phyloP scores from a whole-genome alignment of 1,139 yeast genomes.

The Schizosaccharomyces versatilis region DNA sequence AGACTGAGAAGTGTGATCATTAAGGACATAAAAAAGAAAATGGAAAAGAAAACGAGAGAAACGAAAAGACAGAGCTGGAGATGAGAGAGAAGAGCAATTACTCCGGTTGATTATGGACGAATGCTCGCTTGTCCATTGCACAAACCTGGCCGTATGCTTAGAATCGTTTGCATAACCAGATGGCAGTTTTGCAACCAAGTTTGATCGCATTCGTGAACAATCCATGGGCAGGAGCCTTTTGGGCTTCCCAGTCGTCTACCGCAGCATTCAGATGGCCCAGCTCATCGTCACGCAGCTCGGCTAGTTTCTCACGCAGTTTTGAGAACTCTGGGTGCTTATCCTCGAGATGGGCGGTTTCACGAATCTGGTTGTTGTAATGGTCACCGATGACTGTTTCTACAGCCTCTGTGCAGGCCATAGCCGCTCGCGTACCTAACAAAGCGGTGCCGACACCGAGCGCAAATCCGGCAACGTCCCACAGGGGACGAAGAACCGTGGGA shows the following conservation, averaged over 20 bases:
- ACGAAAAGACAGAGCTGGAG: no score
- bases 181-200: slow-evolving; percentile 25
- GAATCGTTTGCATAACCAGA: slow-evolving; percentile 10
- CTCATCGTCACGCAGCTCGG: slow-evolving; percentile 78
- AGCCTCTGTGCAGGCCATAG: slow-evolving; percentile 98
- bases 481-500: slow-evolving; percentile 73
- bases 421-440: slow-evolving; percentile 72
- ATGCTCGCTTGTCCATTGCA: no score
- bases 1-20: neutral
- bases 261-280: slow-evolving; percentile 91
- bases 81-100: no score
- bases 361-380: slow-evolving; percentile 74
- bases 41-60: no score
- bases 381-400: slow-evolving; percentile 96
- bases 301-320: slow-evolving; percentile 38
- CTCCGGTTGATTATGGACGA: no score
- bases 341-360: slow-evolving; percentile 47
- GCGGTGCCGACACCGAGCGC: slow-evolving; percentile 79
- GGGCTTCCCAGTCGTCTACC: slow-evolving; percentile 59
- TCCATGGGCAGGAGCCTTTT: slow-evolving; percentile 79
- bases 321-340: slow-evolving; percentile 33
- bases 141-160: slow-evolving; percentile 2
- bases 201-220: slow-evolving; percentile 71
- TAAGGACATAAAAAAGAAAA: no score
- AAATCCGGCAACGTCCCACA: slow-evolving; percentile 83